Evolutionary conservation across 2,329 filamentous ascomycete species (phyloP), one percentile per base, ranked within the genome.

Genomic region (Colletotrichum somersetense): DNA sequence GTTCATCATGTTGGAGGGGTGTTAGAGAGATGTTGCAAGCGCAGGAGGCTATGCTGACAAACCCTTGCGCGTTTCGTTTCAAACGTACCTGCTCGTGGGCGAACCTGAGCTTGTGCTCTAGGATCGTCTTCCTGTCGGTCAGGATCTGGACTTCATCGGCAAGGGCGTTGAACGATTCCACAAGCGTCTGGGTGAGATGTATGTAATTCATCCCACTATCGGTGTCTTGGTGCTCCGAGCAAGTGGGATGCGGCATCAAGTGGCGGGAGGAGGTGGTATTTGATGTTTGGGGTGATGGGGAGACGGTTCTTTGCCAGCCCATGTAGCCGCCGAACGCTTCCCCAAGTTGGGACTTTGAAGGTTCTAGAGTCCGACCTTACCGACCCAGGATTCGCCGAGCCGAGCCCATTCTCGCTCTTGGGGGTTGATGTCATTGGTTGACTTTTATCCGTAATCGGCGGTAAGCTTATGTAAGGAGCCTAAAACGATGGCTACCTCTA

Each of bases 101-200:
- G 81, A 89, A 91, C 65, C 88, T 86, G 75, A 91, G 83, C 81
- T 92, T 92, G 80, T 91, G 89, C 82, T 91, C 89, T 71, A 92
- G 82, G 66, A 91, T 87, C 38, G 88, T 90, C 78, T 91, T 91
- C 75, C 88, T 86, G 79, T 91, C 89, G 75, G 87, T 87, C 78
- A 92, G 79, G 67, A 84, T 85, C 81, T 92, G 89, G 53, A 91
- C 89, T 81, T 92, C 87, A 81, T 91, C 87, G 76, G 90, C 89
- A 67, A 92, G 84, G 67, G 89, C 84, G 80, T 87, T 88, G 83
- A 92, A 91, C 75, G 89, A 90, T 83, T 90, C 88, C 75, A 89
- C 85, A 79, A 92, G 83, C 76, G 86, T 89, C 82, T 88, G 86
- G 18, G 87, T 87, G 74, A 87, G 82, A 71, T 78, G 78, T 76